Base-by-base conservation (phyloP, 2,329 filamentous ascomycete genomes). In the Sclerotinia subarctica region DNA sequence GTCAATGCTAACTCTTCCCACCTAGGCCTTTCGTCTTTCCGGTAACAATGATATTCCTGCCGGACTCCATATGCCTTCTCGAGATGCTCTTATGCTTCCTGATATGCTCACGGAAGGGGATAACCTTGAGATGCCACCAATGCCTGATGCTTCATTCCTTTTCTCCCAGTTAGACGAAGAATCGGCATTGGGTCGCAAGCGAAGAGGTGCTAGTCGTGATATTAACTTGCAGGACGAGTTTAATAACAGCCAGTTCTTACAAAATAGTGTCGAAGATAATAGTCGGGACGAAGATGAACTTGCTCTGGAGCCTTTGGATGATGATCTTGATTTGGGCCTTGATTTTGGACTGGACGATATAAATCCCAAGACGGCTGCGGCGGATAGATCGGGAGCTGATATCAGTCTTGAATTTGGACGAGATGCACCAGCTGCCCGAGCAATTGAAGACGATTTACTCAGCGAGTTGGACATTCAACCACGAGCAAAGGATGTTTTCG, bases 1-100 rank as follows among this genome's bases (percentile, higher is more conserved):
- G 29, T 5, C 57, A 29, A 68, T 72, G 70, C 81, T 83, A 79
- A 81, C 68, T 80, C 67, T 69, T 62, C 65, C 11, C 71, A 35
- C 54, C 2, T 69, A 97, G 94, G 94, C 95, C 53, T 99, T 98
- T 81, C 91, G 94, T 69, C 92, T 94, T 26, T 92, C 88, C 59
- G 94, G 94, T 72, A 97, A 97, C 80, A 96, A 98, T 77, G 95
- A 99, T 79, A 86, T 98, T 74, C 92, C 94, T n/a, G 86, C 88
- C 63, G 92, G 91, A 75, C 84, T 94, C 21, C 90, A 92, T 75
- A 85, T 91, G 71, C 90, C 92, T 42, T 93, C 93, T 74, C 90
- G 94, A 60, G 92, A 94, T 78, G 90, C 93, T 38, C 86, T 98
- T 71, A 91, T 94, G 76, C 85, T 99, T 66, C 93, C 94, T 8